Evolutionary conservation across 495 filamentous ascomycete species (phyloP), one percentile per base, ranked within the genome.

Genomic region (Lepraria neglecta): DNA sequence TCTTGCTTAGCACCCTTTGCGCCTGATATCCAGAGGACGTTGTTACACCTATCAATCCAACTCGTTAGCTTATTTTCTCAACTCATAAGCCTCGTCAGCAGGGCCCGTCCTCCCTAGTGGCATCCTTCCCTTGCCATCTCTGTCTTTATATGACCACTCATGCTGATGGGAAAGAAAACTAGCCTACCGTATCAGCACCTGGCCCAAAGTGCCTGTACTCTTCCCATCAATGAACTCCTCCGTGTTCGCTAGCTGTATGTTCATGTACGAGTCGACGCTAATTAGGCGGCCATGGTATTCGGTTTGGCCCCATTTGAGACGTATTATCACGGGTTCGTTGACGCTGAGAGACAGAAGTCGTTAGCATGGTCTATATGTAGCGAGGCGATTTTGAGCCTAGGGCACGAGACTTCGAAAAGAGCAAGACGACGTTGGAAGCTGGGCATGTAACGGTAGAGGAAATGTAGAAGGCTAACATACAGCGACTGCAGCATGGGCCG

Each of bases 261-360:
- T 98, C 92, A 98, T 96, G 82, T 97, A 98, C 68, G 87, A 91
- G 77, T 98, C 94, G 66, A 96, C 88, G 75, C 82, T 88, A 67
- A 97, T 89, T 58, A 98, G 83, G 48, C 81, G 83, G 66, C 94
- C 94, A 71, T 89, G 90, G 82, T 97, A 98, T 76, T 97, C 95
- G 38, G 90, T 94, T 71, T 96, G 85, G 66, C 90, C 91, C 94
- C 94, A 98, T 80, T 98, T 98, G 33, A 98, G 83, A 66, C 91
- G 89, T 47, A 98, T 86, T 58, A 92, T 78, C 70, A 98, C 82
- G 71, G 91, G 84, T 72, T 91, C 84, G 78, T 95, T 88, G 78
- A 98, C 87, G 59, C 88, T 92, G 69, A 65, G 42, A 35, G 38
- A 64, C 42, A 58, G 19, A 6, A 27, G 44, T 21, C 19, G 28